Evolutionary conservation across 2,329 filamentous ascomycete species (phyloP).

Genomic region (Calonectria pseudoreteaudii): DNA sequence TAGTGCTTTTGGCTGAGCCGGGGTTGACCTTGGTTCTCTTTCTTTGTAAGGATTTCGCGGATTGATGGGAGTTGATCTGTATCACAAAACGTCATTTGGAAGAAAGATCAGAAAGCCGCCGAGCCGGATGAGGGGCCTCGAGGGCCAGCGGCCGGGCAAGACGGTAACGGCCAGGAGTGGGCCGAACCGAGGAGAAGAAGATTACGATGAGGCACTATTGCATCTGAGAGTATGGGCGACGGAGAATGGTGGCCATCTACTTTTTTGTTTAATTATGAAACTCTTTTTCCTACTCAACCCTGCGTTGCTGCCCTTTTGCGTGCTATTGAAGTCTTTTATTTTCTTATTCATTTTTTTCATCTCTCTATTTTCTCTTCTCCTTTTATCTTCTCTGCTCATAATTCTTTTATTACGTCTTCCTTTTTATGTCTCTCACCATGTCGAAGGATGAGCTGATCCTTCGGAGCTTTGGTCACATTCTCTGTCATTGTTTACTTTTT

Average conservation of each 20-base stretch:
- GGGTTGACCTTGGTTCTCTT: constrained; percentile 44
- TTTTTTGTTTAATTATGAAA: constrained; percentile 64
- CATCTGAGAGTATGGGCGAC: constrained; percentile 48
- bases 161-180: constrained; percentile 28
- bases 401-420: constrained; percentile 14
- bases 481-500: constrained; percentile 25
- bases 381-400: constrained; percentile 4
- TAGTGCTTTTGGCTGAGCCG: constrained; percentile 43
- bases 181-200: constrained; percentile 32
- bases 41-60: constrained; percentile 46
- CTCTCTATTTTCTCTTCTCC: constrained; percentile 11
- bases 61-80: constrained; percentile 47
- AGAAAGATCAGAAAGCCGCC: constrained; percentile 39
- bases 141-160: constrained; percentile 32
- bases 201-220: constrained; percentile 41
- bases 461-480: constrained; percentile 10
- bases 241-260: constrained; percentile 59
- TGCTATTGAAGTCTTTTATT: constrained; percentile 26
- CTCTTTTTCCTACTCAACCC: constrained; percentile 43
- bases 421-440: constrained; percentile 17
- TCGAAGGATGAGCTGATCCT: constrained; percentile 1
- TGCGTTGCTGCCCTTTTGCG: constrained; percentile 25
- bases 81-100: constrained; percentile 46
- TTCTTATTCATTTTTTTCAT: too few relatives aligned
- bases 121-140: constrained; percentile 34